phyloP scores from a whole-genome alignment of 2,329 filamentous ascomycete species.

The Pestalotiopsis sp. region DNA sequence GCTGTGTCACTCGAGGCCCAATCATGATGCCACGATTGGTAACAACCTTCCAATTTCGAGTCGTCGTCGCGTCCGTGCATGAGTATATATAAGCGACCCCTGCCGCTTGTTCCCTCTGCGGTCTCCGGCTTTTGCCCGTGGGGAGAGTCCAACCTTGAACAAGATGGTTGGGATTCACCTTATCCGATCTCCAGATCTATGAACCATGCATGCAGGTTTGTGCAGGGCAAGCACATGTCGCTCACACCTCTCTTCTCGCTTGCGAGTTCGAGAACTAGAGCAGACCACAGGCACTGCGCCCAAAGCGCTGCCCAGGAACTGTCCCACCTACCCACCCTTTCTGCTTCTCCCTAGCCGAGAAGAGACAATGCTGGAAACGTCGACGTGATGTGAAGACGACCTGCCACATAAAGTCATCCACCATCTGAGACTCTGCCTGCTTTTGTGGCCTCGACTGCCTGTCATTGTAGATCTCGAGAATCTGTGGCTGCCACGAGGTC shows the following conservation, averaged over 20 bases:
- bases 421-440: neutral
- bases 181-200: too few species aligned
- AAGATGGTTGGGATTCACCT: too few species aligned
- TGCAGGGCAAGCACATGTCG: neutral
- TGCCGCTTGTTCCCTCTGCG: neutral
- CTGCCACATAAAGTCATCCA: slow-evolving; percentile 10
- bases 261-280: neutral
- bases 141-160: neutral
- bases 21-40: neutral
- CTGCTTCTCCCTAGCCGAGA: neutral
- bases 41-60: slow-evolving; percentile 8
- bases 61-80: slow-evolving; percentile 2
- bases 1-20: neutral
- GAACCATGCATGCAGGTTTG: neutral
- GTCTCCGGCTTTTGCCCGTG: slow-evolving; percentile 1
- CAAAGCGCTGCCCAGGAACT: neutral
- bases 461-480: neutral
- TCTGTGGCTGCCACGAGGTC: slow-evolving; percentile 5
- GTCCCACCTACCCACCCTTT: neutral
- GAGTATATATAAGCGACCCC: neutral
- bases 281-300: neutral
- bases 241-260: neutral
- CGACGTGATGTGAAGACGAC: neutral
- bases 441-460: neutral
- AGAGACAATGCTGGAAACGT: neutral